Percentiles rank a stretch among this genome's conserved stretches.
These are phyloP conservation scores for Tetradesmus obliquus DNA, from an alignment of 139 green algal genomes.

Conservation along the genomic window DNA sequence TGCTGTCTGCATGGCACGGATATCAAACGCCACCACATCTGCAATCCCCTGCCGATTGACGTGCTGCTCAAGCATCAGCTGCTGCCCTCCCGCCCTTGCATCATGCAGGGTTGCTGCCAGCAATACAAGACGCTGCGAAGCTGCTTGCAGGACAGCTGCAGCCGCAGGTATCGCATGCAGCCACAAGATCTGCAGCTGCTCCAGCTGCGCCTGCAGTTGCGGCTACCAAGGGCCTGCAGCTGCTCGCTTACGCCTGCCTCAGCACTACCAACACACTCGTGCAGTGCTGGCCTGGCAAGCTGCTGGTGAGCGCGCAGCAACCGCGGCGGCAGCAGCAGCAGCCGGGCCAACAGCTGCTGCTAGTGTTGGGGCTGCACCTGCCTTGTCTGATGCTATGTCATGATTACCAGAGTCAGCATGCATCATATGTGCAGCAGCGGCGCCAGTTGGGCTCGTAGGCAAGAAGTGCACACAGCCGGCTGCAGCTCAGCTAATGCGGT, in stretches of 20 bases:
- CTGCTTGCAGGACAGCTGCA: not conserved
- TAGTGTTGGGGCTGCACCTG: too few relatives aligned
- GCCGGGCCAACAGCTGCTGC: too few relatives aligned
- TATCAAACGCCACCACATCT: not conserved
- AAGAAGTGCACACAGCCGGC: too few relatives aligned
- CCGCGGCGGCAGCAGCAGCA: too few relatives aligned
- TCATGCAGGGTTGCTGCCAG: not conserved
- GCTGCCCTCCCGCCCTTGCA: not conserved
- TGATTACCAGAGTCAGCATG: too few relatives aligned
- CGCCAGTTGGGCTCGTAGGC: too few relatives aligned
- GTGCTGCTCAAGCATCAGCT: not conserved
- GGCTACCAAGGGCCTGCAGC: not conserved
- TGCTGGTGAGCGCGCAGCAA: not conserved
- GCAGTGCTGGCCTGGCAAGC: not conserved
- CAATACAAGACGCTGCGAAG: not conserved
- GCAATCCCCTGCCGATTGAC: too few relatives aligned
- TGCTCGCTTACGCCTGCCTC: not conserved
- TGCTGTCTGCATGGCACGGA: too few relatives aligned
- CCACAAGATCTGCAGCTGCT: not conserved
- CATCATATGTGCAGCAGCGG: too few relatives aligned
- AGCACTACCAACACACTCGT: not conserved
- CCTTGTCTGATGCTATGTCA: too few relatives aligned
- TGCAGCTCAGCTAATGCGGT: too few relatives aligned
- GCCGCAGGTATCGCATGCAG: not conserved
- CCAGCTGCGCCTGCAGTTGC: not conserved